These are phyloP conservation scores for Bretschneidera sinensis DNA, from an alignment of 345 rosid genomes.

Conservation along the genomic window DNA sequence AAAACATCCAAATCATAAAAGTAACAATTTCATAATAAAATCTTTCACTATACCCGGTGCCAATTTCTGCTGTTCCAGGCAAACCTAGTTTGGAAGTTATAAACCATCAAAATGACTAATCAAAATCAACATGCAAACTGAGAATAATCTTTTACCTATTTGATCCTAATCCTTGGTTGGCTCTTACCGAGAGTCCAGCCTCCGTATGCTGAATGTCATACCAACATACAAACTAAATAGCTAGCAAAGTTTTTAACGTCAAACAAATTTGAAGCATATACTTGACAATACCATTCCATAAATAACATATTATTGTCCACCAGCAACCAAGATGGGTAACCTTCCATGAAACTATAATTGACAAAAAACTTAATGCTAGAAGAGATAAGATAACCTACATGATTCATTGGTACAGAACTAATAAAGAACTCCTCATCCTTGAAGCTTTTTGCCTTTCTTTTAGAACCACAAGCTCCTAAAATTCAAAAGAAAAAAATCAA, in stretches of 20 bases:
- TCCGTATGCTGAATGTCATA: slow-evolving; percentile 59
- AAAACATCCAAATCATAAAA: no score
- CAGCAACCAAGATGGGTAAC: slow-evolving; percentile 1
- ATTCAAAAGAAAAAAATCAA: slow-evolving; percentile 15
- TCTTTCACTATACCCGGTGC: not conserved
- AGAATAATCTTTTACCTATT: slow-evolving; percentile 52
- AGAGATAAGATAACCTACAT: slow-evolving; percentile 39
- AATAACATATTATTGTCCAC: no score
- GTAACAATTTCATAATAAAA: no score
- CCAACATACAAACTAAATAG: slow-evolving; percentile 20
- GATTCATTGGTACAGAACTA: slow-evolving; percentile 81
- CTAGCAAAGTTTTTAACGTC: no score
- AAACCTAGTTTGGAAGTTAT: not conserved
- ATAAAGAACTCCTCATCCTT: slow-evolving; percentile 85
- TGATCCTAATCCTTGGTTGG: slow-evolving; percentile 70
- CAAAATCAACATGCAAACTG: not conserved
- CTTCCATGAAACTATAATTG: not conserved
- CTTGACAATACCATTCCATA: no score
- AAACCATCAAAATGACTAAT: not conserved
- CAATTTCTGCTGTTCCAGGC: not conserved
- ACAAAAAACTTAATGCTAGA: slow-evolving; percentile 2
- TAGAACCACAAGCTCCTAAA: slow-evolving; percentile 40
- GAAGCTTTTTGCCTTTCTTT: slow-evolving; percentile 73
- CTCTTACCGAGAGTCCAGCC: slow-evolving; percentile 77
- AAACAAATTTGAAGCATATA: no score